Evolutionary conservation across 2,329 filamentous ascomycete species (phyloP).

Genomic region (Coleophoma crateriformis): DNA sequence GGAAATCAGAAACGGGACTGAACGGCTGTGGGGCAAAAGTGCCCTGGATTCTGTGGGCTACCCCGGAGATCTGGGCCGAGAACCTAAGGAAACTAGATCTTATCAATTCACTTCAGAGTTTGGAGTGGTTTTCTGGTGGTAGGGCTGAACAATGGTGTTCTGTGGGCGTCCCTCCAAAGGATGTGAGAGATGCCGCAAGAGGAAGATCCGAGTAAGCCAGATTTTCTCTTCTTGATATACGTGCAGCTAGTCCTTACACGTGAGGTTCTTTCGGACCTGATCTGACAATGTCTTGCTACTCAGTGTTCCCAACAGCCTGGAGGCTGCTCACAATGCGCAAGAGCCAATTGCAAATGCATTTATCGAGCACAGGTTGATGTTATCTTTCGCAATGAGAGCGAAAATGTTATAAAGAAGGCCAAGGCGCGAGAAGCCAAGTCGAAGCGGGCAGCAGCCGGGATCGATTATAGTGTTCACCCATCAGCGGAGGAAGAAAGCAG

Average conservation of each 20-base stretch:
- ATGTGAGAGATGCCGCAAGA: neutral
- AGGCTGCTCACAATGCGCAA: conserved; percentile 48
- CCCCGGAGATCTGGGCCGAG: neutral
- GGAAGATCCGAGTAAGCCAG: conserved; percentile 1
- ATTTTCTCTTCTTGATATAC: too few relatives aligned
- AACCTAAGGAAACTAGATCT: neutral
- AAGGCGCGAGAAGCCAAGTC: conserved; percentile 26
- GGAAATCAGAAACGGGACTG: neutral
- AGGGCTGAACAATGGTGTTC: neutral
- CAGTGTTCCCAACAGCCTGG: conserved; percentile 46
- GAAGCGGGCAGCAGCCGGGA: conserved; percentile 1
- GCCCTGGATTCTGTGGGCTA: neutral
- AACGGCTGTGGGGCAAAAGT: neutral
- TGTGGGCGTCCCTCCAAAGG: neutral
- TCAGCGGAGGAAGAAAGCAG: conserved; percentile 1
- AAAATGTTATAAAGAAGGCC: conserved; percentile 44
- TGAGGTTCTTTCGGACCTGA: neutral
- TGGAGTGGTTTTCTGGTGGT: neutral
- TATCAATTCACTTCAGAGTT: neutral
- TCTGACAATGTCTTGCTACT: neutral
- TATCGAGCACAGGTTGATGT: conserved; percentile 50
- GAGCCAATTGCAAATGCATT: conserved; percentile 44
- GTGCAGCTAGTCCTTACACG: neutral
- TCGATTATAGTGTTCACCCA: too few relatives aligned
- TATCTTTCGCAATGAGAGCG: conserved; percentile 53